A percentile compares a stretch with the other conserved stretches of the same genome.
phyloP scores from a whole-genome alignment of 2,329 filamentous ascomycete genomes.

The Hypoxylon sp. region DNA sequence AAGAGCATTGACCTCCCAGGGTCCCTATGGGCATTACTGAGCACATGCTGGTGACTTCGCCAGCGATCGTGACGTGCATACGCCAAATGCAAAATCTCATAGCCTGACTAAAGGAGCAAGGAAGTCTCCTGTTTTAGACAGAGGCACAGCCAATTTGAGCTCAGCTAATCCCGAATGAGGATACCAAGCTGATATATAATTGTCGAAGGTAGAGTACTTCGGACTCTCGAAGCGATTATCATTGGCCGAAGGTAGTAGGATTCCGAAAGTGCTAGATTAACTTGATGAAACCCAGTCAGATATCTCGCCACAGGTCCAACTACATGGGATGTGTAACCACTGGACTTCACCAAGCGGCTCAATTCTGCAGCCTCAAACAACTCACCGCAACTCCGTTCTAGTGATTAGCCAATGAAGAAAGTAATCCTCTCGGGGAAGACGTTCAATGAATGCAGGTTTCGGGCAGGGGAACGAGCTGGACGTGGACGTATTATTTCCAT shows the following conservation, averaged over 20 bases:
- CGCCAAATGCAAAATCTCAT: conserved; percentile 18
- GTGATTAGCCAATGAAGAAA: conserved; percentile 28
- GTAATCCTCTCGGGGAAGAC: conserved; percentile 11
- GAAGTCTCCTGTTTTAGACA: conserved; percentile 16
- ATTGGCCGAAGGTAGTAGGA: conserved; percentile 11
- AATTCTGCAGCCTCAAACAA: conserved; percentile 32
- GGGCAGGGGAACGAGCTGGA: conserved; percentile 22
- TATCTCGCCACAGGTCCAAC: conserved; percentile 21
- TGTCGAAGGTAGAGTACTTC: conserved; percentile 7
- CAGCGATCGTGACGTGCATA: conserved; percentile 39
- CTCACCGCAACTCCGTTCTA: conserved; percentile 37
- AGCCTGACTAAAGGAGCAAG: conserved; percentile 19
- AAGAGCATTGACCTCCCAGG: conserved; percentile 13
- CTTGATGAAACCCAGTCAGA: conserved; percentile 6
- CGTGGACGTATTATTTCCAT: conserved; percentile 14
- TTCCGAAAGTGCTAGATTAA: conserved; percentile 13
- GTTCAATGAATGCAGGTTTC: conserved; percentile 36
- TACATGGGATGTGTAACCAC: conserved; percentile 13
- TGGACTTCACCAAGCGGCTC: conserved; percentile 27
- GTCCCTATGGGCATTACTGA: conserved; percentile 10
- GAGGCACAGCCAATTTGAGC: conserved; percentile 8
- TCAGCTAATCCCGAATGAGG: conserved; percentile 5
- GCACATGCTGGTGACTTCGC: conserved; percentile 24
- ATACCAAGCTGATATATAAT: not conserved
- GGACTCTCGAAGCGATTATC: not conserved